A percentile compares a stretch with the other conserved stretches of the same genome.
Conservation (phyloP, 345 rosid species). For the Corchorus capsularis region DNA sequence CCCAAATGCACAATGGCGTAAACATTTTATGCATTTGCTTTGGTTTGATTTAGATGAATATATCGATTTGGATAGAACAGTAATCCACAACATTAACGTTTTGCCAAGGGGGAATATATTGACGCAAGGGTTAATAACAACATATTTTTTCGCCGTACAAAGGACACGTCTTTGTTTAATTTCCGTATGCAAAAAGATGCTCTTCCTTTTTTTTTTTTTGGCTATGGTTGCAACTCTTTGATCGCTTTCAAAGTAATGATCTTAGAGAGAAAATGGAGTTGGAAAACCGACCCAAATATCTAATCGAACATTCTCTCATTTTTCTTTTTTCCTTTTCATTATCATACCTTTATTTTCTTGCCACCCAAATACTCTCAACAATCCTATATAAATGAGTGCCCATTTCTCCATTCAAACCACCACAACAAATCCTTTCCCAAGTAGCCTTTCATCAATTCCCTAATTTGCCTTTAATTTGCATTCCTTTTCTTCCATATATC, state of each 20-base stretch:
- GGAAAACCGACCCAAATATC: conserved; percentile 39
- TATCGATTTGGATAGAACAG: background rate
- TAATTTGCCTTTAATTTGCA: background rate
- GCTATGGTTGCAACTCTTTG: conserved; percentile 11
- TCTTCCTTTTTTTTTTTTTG: background rate
- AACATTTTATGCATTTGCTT: too few relatives aligned
- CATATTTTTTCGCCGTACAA: conserved; percentile 27
- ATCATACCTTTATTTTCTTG: background rate
- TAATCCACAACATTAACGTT: background rate
- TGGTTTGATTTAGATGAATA: too few relatives aligned
- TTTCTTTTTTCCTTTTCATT: background rate
- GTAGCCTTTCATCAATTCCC: background rate
- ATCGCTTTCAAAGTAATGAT: conserved; percentile 21
- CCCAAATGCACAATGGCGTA: too few relatives aligned
- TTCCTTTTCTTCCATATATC: background rate
- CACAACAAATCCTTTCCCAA: conserved; percentile 16
- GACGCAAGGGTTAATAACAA: background rate
- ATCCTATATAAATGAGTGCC: conserved; percentile 33
- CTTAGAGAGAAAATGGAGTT: conserved; percentile 17
- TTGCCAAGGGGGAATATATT: background rate
- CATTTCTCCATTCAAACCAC: conserved; percentile 5
- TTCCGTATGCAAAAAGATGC: conserved; percentile 39
- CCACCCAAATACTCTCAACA: background rate
- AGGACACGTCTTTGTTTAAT: conserved; percentile 10
- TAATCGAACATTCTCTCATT: conserved; percentile 26